Evolutionary conservation across 495 filamentous ascomycete genomes (phyloP), one percentile per base, ranked within the genome.

Genomic region (Ramalina intermedia): DNA sequence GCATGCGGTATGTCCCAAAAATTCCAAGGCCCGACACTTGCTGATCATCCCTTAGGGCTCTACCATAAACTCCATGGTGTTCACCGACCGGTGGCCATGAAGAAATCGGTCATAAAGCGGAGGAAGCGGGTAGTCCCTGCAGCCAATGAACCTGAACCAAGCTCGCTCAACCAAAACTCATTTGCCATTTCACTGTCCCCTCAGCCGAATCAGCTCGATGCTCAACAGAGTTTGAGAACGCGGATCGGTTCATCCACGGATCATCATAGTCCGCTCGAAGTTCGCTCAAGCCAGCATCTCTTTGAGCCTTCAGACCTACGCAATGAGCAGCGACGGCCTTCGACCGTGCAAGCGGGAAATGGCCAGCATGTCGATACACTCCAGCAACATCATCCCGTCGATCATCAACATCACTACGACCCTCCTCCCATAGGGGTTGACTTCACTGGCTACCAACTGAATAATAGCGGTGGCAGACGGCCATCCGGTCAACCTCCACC

Each of bases 41-140:
- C 63, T 66, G 54, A 70, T 55, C 35, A 41, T 33, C 20, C 26
- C 40, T 13, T 52, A 96, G 89, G 89, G 27, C 69, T 96, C n/a
- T 96, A 96, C 60, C 86, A 94, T 65, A 98, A 96, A 63, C 79
- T 98, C 1, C 91, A 98, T 60, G 88, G 89, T 47, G 80, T 84
- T 43, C 90, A 94, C 66, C 77, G 91, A 27, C 91, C 91, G 6
- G 84, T 87, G 12, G 84, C 84, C 1, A 96, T 98, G 93, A 98
- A 98, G 65, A 96, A 95, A 66, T 82, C 84, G 0, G 80, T 91
- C 46, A 98, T 98, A 63, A 96, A 96, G 66, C 78, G 91, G 38
- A 80, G 91, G 50, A 98, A 96, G 68, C 82, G 91, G 17, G 88
- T 98, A 14, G 87, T 98, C 38, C 90, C 91, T 17, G 87, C 85